phyloP scores from a whole-genome alignment of 495 filamentous ascomycete species.

The Apiosordaria backusii region DNA sequence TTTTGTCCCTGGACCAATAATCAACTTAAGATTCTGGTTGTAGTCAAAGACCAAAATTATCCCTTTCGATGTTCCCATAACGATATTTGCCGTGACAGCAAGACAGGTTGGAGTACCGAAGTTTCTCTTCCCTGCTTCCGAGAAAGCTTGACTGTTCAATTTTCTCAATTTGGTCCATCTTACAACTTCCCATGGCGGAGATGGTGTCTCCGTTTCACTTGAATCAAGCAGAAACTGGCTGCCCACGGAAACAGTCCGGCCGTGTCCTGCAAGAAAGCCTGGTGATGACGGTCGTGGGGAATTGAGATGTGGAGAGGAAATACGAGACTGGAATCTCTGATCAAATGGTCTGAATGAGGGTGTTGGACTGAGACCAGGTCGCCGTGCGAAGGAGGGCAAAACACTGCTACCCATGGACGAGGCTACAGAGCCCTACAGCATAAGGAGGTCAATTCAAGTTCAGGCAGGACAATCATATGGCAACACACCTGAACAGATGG shows the following conservation, averaged over 20 bases:
- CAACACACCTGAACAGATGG: slow-evolving; percentile 76
- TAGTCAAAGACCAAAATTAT: slow-evolving; percentile 96
- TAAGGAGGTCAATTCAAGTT: background rate
- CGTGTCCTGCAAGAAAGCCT: slow-evolving; percentile 69
- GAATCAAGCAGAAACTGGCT: slow-evolving; percentile 55
- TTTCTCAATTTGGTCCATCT: slow-evolving; percentile 93
- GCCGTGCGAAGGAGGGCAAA: slow-evolving; percentile 43
- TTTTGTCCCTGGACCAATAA: slow-evolving; percentile 92
- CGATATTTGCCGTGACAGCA: slow-evolving; percentile 83
- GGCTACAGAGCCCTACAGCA: slow-evolving; percentile 67
- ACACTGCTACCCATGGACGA: slow-evolving; percentile 72
- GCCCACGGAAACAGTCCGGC: slow-evolving; percentile 68
- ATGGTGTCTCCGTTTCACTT: slow-evolving; percentile 61
- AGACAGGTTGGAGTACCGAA: slow-evolving; percentile 92
- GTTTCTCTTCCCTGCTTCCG: slow-evolving; percentile 88
- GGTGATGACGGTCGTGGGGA: slow-evolving; percentile 74
- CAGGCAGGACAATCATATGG: background rate
- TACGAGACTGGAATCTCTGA: slow-evolving; percentile 83
- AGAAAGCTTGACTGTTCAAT: slow-evolving; percentile 83
- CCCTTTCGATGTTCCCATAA: slow-evolving; percentile 88
- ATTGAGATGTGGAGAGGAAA: slow-evolving; percentile 54
- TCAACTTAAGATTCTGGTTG: slow-evolving; percentile 86
- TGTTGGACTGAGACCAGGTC: slow-evolving; percentile 57
- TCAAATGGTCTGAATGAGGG: slow-evolving; percentile 91
- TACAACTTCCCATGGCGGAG: slow-evolving; percentile 91